phyloP scores from a whole-genome alignment of 169 alveolate species.

The Cryptosporidium sp. region DNA sequence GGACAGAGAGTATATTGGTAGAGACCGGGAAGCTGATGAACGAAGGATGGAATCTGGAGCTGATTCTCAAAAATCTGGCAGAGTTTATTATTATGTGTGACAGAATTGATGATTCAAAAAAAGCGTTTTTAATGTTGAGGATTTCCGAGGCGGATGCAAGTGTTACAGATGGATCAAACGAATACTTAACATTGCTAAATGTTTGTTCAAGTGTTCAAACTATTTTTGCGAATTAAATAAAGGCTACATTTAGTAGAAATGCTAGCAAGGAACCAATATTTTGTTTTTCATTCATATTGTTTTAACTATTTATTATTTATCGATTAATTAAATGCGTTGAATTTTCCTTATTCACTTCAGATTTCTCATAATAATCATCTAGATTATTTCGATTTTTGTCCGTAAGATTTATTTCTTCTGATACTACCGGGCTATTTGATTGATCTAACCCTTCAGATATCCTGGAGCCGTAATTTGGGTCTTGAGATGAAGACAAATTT shows the following conservation, averaged over 20 bases:
- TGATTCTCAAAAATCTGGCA: conserved; percentile 13
- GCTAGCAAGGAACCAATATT: not conserved
- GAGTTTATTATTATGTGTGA: conserved; percentile 6
- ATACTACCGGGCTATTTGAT: not conserved
- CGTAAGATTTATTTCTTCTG: not conserved
- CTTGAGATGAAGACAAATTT: not conserved
- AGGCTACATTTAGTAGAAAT: not conserved
- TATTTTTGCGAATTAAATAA: not conserved
- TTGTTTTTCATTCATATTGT: not conserved
- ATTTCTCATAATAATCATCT: not conserved
- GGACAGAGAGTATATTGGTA: conserved; percentile 22
- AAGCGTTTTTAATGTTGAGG: conserved; percentile 47
- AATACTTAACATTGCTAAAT: conserved; percentile 45
- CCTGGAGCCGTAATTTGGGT: not conserved
- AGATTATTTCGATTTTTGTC: not conserved
- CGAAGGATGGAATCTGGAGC: conserved; percentile 49
- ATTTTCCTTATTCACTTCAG: not conserved
- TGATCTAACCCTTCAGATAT: not conserved
- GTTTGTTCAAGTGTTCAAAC: conserved; percentile 51
- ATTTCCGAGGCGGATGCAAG: conserved; percentile 58
- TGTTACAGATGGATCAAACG: conserved; percentile 70
- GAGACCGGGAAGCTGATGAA: conserved; percentile 3
- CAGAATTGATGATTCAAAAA: conserved; percentile 41
- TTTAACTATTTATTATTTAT: not conserved
- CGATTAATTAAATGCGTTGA: not conserved